These are phyloP conservation scores for Polyrhizophydium stewartii DNA, from an alignment of 371 early-diverging fungal genomes.

Conservation along the genomic window DNA sequence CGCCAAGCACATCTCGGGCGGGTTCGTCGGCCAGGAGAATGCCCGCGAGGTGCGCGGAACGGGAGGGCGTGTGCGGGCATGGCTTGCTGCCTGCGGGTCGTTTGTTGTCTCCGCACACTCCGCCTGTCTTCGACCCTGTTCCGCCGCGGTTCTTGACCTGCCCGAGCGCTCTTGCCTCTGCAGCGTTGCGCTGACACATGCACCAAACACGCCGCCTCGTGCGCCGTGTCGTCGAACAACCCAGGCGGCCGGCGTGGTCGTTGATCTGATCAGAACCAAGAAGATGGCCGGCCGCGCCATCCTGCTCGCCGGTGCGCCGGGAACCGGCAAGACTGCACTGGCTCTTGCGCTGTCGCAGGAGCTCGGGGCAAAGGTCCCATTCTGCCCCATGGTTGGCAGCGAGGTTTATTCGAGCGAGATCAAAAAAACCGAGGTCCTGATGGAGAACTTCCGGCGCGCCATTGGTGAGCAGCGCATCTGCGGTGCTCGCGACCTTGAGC, in stretches of 20 bases:
- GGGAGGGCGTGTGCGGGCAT: no score
- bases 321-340: slow-evolving; percentile 82
- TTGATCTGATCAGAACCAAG: slow-evolving; percentile 90
- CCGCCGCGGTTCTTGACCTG: no score
- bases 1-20: slow-evolving; percentile 81
- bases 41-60: slow-evolving; percentile 90
- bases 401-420: slow-evolving; percentile 97
- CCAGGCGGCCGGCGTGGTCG: slow-evolving; percentile 88
- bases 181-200: no score
- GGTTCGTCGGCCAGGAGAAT: slow-evolving; percentile 95
- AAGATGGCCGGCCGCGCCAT: slow-evolving; percentile 97
- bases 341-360: slow-evolving; percentile 95
- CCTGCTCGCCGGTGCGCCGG: slow-evolving; percentile 95
- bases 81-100: not conserved
- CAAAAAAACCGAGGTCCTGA: slow-evolving; percentile 97
- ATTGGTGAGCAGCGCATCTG: slow-evolving; percentile 59
- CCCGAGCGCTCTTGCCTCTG: no score
- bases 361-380: slow-evolving; percentile 95
- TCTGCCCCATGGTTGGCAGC: slow-evolving; percentile 96
- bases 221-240: not conserved
- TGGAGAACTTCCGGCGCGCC: slow-evolving; percentile 97
- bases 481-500: not conserved
- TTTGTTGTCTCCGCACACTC: no score
- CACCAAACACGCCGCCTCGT: no score
- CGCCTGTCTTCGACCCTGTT: no score